Evolutionary conservation across 1,139 yeast species (phyloP), one percentile per base, ranked within the genome.

Genomic region (Zygoascus hellenicus): DNA sequence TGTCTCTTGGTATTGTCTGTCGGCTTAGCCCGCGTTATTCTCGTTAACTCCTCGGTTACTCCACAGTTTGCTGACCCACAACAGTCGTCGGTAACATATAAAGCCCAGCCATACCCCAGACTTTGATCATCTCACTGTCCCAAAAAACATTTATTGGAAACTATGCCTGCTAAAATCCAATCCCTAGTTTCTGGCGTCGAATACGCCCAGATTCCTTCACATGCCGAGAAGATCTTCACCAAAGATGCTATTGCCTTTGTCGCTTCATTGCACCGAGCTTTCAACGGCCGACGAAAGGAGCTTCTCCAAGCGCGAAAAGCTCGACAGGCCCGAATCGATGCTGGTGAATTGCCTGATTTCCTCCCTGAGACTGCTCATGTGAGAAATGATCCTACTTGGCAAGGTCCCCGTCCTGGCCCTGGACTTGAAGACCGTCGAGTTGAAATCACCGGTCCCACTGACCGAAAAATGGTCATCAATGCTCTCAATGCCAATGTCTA

Each of bases 401-500:
- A 80, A 54, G 92, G 92, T 37, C 87, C 92, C 35, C 71, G 81
- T 38, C 78, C 83, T 54, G 89, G 85, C 38, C 83, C 81, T 26
- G 90, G 92, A 38, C 75, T 84, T 54, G 78, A 76, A 56, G 94
- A 84, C 71, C 76, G 63, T 38, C 61, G 68, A 51, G 64, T 66
- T 41, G 69, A 65, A 49, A 67, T 67, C 56, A 67, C 71, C 33
- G 71, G 71, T 16, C 85, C 87, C 48, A 75, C 86, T 48, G 90
- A 84, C 66, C 80, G 96, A 58, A 89, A 89, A 67, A 89, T 89
- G 97, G 83, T 89, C 57, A 84, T 89, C 65, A 89, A 89, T 64
- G 97, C 97, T 15, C 77, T 89, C 63, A 89, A 89, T 71, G 81
- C 96, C 3, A 78, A 79, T 50, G 96, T 89, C 41, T 88, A 85